A percentile compares a stretch with the other conserved stretches of the same genome.
Conservation (phyloP, 2,329 filamentous ascomycete genomes). For the Rutstroemia sydowiana region DNA sequence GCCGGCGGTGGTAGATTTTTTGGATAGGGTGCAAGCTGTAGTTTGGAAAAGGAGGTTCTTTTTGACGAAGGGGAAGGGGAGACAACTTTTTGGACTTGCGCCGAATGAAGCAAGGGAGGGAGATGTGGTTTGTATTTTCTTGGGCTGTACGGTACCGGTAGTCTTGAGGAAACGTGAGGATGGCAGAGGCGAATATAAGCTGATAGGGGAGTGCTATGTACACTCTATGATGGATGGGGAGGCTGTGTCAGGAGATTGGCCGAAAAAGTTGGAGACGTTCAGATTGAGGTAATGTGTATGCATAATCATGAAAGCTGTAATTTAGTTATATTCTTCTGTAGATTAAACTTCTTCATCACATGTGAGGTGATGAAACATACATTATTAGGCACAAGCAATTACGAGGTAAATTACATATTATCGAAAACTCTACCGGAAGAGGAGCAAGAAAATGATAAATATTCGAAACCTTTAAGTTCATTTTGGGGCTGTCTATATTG, state of each 20-base stretch:
- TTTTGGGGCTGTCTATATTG: too few species aligned
- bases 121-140: slow-evolving; percentile 19
- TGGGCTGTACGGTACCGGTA: slow-evolving; percentile 21
- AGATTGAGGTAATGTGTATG: not conserved
- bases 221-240: slow-evolving; percentile 20
- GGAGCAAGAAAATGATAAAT: too few species aligned
- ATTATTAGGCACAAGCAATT: too few species aligned
- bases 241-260: not conserved
- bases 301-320: too few species aligned
- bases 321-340: too few species aligned
- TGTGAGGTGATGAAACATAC: too few species aligned
- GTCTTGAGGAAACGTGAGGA: slow-evolving; percentile 8
- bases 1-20: slow-evolving; percentile 5
- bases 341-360: too few species aligned
- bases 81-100: slow-evolving; percentile 8
- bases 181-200: not conserved
- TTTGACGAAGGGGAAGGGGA: not conserved
- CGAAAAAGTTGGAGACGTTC: not conserved
- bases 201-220: slow-evolving; percentile 20
- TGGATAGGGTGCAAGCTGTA: slow-evolving; percentile 16
- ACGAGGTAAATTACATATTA: too few species aligned
- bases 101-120: slow-evolving; percentile 1
- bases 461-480: too few species aligned
- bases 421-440: too few species aligned
- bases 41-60: slow-evolving; percentile 15